A percentile compares a stretch with the other conserved stretches of the same genome.
Evolutionary conservation across 305 asterid genomes (phyloP).

Genomic region (Lippia alba): DNA sequence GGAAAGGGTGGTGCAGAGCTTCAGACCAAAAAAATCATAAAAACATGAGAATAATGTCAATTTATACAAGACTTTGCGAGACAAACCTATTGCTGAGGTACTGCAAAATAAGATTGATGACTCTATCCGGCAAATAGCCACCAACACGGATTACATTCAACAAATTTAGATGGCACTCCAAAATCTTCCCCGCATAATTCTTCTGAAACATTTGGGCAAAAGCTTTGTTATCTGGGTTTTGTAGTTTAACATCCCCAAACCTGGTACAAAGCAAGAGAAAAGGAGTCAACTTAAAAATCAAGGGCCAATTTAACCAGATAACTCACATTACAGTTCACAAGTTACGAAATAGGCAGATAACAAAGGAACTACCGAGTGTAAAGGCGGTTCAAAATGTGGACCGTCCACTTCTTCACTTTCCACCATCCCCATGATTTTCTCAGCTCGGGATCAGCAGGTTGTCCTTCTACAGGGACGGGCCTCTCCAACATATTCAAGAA

Average conservation of each 20-base stretch:
- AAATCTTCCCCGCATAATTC: constrained; percentile 88
- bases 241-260: constrained; percentile 94
- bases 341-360: constrained; percentile 9
- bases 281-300: constrained; percentile 17
- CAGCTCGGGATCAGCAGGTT: constrained; percentile 87
- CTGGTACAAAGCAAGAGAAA: constrained; percentile 46
- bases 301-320: not conserved
- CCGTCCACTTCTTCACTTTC: constrained; percentile 99
- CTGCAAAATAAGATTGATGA: constrained; percentile 92
- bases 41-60: too few species aligned
- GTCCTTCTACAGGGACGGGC: constrained; percentile 93
- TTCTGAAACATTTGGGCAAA: constrained; percentile 98
- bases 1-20: not conserved
- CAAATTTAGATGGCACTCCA: constrained; percentile 93
- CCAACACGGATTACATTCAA: constrained; percentile 84
- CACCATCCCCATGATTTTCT: constrained; percentile 99
- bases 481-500: constrained; percentile 90
- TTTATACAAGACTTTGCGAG: not conserved
- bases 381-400: constrained; percentile 93
- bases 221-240: constrained; percentile 86
- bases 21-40: too few species aligned
- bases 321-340: not conserved
- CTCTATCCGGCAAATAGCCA: constrained; percentile 96
- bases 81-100: constrained; percentile 91
- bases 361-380: constrained; percentile 70